A percentile compares a stretch with the other conserved stretches of the same genome.
phyloP scores from a whole-genome alignment of 2,329 filamentous ascomycete genomes.

The Coniella vitis region DNA sequence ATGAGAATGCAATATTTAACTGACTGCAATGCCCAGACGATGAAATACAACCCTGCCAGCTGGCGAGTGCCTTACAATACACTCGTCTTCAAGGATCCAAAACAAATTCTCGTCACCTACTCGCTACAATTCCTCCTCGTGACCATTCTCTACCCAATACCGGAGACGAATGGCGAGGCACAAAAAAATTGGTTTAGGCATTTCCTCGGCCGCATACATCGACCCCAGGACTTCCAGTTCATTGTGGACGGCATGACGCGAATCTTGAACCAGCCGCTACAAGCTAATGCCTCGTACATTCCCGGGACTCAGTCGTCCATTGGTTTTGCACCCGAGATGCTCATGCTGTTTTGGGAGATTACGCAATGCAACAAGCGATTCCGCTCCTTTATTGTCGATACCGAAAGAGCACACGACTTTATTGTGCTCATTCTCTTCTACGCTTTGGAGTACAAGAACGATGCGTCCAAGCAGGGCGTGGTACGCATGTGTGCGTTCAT shows the following conservation, averaged over 20 bases:
- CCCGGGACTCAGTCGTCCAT: conserved; percentile 74
- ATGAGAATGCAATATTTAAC: conserved; percentile 1
- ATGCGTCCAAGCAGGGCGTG: conserved; percentile 81
- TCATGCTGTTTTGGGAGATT: conserved; percentile 96
- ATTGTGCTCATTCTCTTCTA: conserved; percentile 87
- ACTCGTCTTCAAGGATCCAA: conserved; percentile 83
- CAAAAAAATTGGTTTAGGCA: conserved; percentile 92
- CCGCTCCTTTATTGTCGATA: conserved; percentile 93
- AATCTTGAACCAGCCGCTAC: conserved; percentile 85
- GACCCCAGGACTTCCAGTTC: conserved; percentile 96
- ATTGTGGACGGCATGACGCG: conserved; percentile 90
- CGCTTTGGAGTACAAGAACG: conserved; percentile 79
- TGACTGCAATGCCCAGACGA: conserved; percentile 51
- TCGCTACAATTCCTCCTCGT: conserved; percentile 86
- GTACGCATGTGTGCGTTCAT: conserved; percentile 98
- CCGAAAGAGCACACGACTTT: conserved; percentile 87
- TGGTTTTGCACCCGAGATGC: conserved; percentile 88
- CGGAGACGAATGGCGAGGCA: conserved; percentile 59
- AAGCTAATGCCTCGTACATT: conserved; percentile 81
- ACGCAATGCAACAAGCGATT: conserved; percentile 98
- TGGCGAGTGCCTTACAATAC: conserved; percentile 95
- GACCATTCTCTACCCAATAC: conserved; percentile 78
- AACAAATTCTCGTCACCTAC: conserved; percentile 85
- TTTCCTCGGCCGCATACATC: conserved; percentile 81
- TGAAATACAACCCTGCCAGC: conserved; percentile 91